phyloP scores from a whole-genome alignment of 768 basidiomycete genomes.

The Tulasnella sp. region DNA sequence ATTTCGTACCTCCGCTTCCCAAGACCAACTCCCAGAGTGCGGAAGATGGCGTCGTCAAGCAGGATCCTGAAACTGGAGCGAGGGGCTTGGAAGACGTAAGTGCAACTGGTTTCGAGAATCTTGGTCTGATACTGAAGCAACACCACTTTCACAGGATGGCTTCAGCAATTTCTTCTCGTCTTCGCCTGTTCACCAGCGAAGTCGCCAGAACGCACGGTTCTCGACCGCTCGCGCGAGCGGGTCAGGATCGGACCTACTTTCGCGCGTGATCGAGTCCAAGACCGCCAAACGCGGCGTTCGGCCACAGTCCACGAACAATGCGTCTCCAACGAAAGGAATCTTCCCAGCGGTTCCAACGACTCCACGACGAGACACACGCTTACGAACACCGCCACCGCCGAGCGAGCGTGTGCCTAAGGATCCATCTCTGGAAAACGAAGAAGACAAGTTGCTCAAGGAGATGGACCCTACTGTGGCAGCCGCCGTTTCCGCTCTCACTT shows the following conservation, averaged over 20 bases:
- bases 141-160: background rate
- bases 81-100: background rate
- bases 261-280: conserved; percentile 12
- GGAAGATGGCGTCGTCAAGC: background rate
- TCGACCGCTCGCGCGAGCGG: background rate
- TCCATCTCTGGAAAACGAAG: background rate
- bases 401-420: background rate
- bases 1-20: background rate
- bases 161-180: conserved; percentile 12
- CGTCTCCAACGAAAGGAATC: background rate
- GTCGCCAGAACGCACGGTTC: conserved; percentile 28
- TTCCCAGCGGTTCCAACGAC: conserved; percentile 8
- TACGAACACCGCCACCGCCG: background rate
- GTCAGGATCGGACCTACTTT: conserved; percentile 4
- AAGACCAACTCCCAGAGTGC: background rate
- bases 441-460: background rate
- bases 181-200: conserved; percentile 60
- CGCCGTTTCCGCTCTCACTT: conserved; percentile 9
- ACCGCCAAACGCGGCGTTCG: background rate
- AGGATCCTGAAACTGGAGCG: background rate
- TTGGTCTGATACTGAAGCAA: background rate
- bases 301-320: background rate
- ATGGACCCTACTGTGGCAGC: conserved; percentile 10
- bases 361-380: background rate
- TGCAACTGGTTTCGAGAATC: background rate